Evolutionary conservation across 148 eudicot genomes (phyloP), one percentile per base, ranked within the genome.

Genomic region (Heliosperma pusillum): DNA sequence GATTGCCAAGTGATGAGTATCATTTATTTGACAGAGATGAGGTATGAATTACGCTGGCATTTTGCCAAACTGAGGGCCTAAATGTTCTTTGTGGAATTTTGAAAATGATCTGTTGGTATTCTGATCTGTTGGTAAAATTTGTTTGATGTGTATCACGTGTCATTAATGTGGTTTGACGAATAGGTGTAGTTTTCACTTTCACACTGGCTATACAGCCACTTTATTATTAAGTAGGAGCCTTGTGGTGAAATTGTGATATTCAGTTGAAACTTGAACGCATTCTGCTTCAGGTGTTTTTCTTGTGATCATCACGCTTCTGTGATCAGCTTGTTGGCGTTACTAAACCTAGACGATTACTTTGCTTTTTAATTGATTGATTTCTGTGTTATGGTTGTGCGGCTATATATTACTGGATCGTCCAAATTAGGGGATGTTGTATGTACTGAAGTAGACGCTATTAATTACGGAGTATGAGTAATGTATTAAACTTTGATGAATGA

Each of bases 21-120:
- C 97, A 85, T 75, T 83, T 89, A 83, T 93, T 93, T 88, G 84
- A 91, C 60, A 87, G 76, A 74, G 94, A 91, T 68, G 97, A 91
- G 90, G 97, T 93, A 80, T 66, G 74, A 62, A 70, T 57, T 65
- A 2, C 64, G 19, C 22, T 42, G 63, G 33, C 20, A 19, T 56
- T 19, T 42, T 66, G 30, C 55, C 50, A 26, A 47, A 42, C 29
- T 7, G 15, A 50, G 3, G 55, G n/a, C 67, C 26, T 63, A 26
- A 1, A 24, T 73, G 20, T 22, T 70, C 24, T 50, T 17, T 29
- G 1, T 27, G 57, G 42, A 36, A 26, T 42, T 47, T 7, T 55
- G 59, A 21, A 63, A 10, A 26, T 27, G 17, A 27, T 63, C 17
- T 1, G 36, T 0, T 63, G 69, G 12, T 20, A 47, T 69, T 69